These are phyloP conservation scores for Chernovozyma sophiae-reginae DNA, from an alignment of 1,139 yeast genomes.

Conservation along the genomic window DNA sequence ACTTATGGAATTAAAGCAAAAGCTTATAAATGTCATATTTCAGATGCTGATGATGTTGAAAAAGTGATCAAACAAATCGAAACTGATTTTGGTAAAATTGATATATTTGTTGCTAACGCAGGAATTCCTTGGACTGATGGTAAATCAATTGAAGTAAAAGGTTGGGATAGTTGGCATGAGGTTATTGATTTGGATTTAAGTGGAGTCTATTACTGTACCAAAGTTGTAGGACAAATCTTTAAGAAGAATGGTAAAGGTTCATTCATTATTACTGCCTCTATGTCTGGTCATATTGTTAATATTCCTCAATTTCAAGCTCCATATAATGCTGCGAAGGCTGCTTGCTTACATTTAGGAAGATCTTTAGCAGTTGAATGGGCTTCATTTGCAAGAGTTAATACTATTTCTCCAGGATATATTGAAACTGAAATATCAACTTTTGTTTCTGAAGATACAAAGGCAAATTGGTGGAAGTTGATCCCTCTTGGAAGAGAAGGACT, in stretches of 20 bases:
- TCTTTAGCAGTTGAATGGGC: constrained; percentile 88
- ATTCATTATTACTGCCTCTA: constrained; percentile 72
- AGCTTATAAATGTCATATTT: constrained; percentile 72
- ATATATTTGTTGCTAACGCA: constrained; percentile 85
- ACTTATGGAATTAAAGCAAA: constrained; percentile 63
- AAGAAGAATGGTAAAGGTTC: constrained; percentile 69
- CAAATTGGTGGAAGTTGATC: constrained; percentile 59
- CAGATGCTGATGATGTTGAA: constrained; percentile 57
- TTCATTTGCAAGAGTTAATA: constrained; percentile 68
- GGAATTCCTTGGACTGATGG: constrained; percentile 88
- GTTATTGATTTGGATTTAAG: constrained; percentile 69
- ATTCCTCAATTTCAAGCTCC: constrained; percentile 83
- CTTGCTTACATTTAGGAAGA: constrained; percentile 72
- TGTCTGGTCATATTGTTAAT: constrained; percentile 82
- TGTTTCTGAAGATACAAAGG: constrained; percentile 45
- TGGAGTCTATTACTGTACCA: constrained; percentile 76
- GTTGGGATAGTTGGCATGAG: constrained; percentile 54
- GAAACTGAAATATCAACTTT: constrained; percentile 60
- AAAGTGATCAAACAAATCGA: constrained; percentile 53
- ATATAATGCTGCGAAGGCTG: constrained; percentile 84
- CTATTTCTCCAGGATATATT: constrained; percentile 80
- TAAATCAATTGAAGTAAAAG: constrained; percentile 54
- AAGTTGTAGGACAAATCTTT: constrained; percentile 66
- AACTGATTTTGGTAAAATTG: constrained; percentile 72
- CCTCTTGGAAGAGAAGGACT: constrained; percentile 81